Base-by-base conservation (phyloP, 2,329 filamentous ascomycete species). In the Colletotrichum sansevieriae region DNA sequence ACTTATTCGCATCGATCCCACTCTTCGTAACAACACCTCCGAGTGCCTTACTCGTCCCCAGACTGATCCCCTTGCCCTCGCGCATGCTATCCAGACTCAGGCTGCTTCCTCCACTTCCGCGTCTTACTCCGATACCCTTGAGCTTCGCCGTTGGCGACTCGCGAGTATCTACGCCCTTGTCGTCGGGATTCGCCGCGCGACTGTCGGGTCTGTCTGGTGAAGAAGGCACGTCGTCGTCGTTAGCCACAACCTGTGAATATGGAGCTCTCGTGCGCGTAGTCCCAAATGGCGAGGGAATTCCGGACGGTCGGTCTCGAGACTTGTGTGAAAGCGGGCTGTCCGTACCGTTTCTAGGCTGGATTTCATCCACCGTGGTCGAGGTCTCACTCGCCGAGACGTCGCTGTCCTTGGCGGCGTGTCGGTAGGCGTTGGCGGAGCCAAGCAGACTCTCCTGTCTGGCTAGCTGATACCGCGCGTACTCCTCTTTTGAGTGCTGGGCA, bases 381-480 rank as follows among this genome's bases (percentile, higher is more conserved):
- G 59, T 33, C 13, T 71, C 70, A 44, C 68, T 71, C 9, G 58
- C 64, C 9, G 70, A 71, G 6, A 76, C 74, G 51, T 78, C 77
- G 49, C 76, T 78, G 33, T 76, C 76, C 8, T 73, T 72, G 11
- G 52, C 55, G 8, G 49, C 44, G 12, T 79, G 75, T 41, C 74
- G 71, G 63, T 80, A 79, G 7, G 75, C 71, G 44, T 71, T 70
- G 7, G 75, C 78, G 12, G 75, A 77, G 47, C 80, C 82, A 8
- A 87, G 76, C 11, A 88, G 74, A 72, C 84, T 87, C 69, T 82
- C 81, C 54, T 83, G 80, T n/a, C 86, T 81, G 33, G 84, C 86
- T 33, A 81, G 77, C 57, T 81, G 81, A 73, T 90, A 91, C 46
- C 83, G 83, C 61, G 85, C 87, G 72, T 88, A 91, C 74, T 91